phyloP scores from a whole-genome alignment of 805 yeast species.

The Cyberlindnera japonica region DNA sequence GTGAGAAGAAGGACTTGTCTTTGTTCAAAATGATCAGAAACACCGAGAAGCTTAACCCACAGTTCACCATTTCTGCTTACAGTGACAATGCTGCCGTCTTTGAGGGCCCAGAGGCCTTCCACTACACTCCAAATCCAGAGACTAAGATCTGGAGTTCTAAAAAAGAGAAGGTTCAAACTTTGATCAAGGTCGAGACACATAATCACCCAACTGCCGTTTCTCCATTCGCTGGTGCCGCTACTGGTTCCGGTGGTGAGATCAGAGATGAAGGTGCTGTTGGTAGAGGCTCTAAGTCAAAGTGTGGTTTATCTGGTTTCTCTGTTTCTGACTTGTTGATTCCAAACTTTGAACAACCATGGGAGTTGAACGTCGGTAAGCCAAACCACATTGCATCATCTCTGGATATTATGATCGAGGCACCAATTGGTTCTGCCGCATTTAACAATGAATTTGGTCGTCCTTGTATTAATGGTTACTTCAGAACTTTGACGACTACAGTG shows the following conservation, averaged over 20 bases:
- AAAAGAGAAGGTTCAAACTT: slow-evolving; percentile 78
- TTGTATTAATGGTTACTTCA: slow-evolving; percentile 91
- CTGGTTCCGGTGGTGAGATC: slow-evolving; percentile 99
- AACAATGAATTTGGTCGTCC: slow-evolving; percentile 99
- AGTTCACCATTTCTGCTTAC: slow-evolving; percentile 87
- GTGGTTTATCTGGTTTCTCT: slow-evolving; percentile 91
- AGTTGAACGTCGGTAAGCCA: slow-evolving; percentile 82
- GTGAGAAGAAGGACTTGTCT: slow-evolving; percentile 63
- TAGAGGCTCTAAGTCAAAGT: slow-evolving; percentile 94
- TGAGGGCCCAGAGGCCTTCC: slow-evolving; percentile 75
- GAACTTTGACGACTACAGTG: slow-evolving; percentile 86
- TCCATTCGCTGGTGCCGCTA: slow-evolving; percentile 99
- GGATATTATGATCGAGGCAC: slow-evolving; percentile 96
- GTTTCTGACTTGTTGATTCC: slow-evolving; percentile 92
- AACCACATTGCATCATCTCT: slow-evolving; percentile 87
- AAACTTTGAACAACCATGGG: slow-evolving; percentile 90
- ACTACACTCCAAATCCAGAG: slow-evolving; percentile 72
- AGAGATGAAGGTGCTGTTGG: slow-evolving; percentile 99
- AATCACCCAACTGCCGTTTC: slow-evolving; percentile 99
- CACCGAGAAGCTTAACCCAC: slow-evolving; percentile 78
- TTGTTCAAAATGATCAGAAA: slow-evolving; percentile 94
- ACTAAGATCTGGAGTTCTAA: slow-evolving; percentile 70
- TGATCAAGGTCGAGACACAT: slow-evolving; percentile 96
- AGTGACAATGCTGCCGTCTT: slow-evolving; percentile 97
- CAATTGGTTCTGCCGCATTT: slow-evolving; percentile 96